Base-by-base conservation (phyloP, 2,329 filamentous ascomycete genomes). In the Colletotrichum ledebouriae region DNA sequence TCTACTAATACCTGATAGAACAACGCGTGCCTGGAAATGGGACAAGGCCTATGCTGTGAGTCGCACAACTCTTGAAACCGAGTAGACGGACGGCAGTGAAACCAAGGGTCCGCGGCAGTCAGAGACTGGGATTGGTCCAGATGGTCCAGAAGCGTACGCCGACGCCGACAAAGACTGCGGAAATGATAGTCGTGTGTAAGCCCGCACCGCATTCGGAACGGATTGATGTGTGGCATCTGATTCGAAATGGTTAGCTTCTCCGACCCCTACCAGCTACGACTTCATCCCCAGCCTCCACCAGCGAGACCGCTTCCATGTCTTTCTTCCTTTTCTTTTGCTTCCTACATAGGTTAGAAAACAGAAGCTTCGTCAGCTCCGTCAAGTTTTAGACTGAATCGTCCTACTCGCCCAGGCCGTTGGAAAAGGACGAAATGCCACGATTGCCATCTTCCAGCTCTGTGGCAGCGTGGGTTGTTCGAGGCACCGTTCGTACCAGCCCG, bases 1-100 rank as follows among this genome's bases (percentile, higher is more conserved):
- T 42, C 22, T 64, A 69, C 34, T 67, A 58, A 58, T 69, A 60
- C 22, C 42, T 44, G 42, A 66, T 66, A 69, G 50, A 65, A 39
- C 3, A 41, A 46, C 13, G 52, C 12, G 15, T 13, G n/a, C 15
- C 33, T 47, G 41, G 29, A 41, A 44, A 20, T 17, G 20, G 11
- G n/a, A 50, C 13, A 47, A 20, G 15, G 41, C 37, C 12, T 33
- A 4, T 11, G 22, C 22, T 47, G 33, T 39, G 39, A 34, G 6
- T 47, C n/a, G 15, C 58, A 49, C 34, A 41, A 41, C 33, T 46
- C 15, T 37, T 20, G 37, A 25, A 44, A 46, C 29, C 33, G n/a
- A 10, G 22, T 20, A 11, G 10, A 15, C 41, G 4, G 7, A 41
- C 34, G 13, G 22, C 29, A 17, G 15, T 46, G 44, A 47, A 17